Conservation (phyloP, 2,329 filamentous ascomycete species). For the Fusarium sp. region DNA sequence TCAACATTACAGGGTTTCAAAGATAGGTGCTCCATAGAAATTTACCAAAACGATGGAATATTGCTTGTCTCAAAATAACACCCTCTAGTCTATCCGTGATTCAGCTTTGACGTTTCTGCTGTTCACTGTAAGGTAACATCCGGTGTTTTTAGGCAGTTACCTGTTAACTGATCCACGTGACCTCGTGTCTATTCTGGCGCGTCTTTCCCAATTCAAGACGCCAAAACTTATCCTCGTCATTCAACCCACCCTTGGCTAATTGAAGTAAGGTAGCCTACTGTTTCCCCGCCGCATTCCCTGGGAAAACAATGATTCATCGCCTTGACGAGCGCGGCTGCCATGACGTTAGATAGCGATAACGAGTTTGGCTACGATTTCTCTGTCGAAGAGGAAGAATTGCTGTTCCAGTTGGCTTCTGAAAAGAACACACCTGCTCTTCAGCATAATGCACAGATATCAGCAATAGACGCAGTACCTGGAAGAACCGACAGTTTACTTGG, state of each 20-base stretch:
- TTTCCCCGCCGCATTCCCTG: constrained; percentile 15
- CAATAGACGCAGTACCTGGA: constrained; percentile 47
- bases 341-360: constrained; percentile 55
- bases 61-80: background rate
- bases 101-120: background rate
- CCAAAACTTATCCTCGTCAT: constrained; percentile 19
- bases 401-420: constrained; percentile 55
- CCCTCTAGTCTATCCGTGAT: background rate
- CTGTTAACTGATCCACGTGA: constrained; percentile 42
- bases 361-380: constrained; percentile 66
- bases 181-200: constrained; percentile 44
- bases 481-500: constrained; percentile 28
- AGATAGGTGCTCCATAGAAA: background rate
- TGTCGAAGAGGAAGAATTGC: constrained; percentile 61
- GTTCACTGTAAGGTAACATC: background rate
- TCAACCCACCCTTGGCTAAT: constrained; percentile 12
- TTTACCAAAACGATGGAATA: background rate
- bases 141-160: constrained; percentile 14
- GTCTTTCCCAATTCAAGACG: constrained; percentile 17
- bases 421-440: constrained; percentile 18
- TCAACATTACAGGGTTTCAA: background rate
- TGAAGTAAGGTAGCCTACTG: background rate
- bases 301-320: constrained; percentile 46
- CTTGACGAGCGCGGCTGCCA: constrained; percentile 24
- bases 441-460: constrained; percentile 26